Evolutionary conservation across 1,284 basidiomycete genomes (phyloP), one percentile per base, ranked within the genome.

Genomic region (Pholiota adiposa): DNA sequence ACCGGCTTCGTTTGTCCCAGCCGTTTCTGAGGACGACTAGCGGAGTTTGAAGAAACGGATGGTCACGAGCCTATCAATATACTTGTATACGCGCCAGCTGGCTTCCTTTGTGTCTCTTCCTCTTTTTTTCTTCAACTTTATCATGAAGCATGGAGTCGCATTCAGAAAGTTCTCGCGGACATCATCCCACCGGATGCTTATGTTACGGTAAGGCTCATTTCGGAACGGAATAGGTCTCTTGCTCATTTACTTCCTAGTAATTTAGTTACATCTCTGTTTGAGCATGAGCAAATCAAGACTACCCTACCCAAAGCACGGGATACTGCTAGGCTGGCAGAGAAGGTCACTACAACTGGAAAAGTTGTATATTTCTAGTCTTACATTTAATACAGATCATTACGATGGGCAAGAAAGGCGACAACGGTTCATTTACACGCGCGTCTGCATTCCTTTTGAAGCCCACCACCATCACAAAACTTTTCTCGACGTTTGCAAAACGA

Each of bases 231-330:
- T 34, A 23, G 21, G 18, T n/a, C 25, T 25, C 43, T 55, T 34
- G n/a, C 56, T 58, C 41, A 64, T 34, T 51, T 36, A 51, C 29
- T 51, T 48, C 33, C 6, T 70, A 96, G 96, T 66, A 98, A 98
- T 75, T 79, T 99, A 56, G 97, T 99, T 67, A 93, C 95, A 18
- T 96, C 96, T 14, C 84, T 99, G 50, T 85, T 99, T 62, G 88
- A 98, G 72, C 96, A 99, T 77, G 95, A 98, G 73, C 91, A 94
- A 71, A 97, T 99, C 74, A 92, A 92, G 73, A 99, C 97, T 4
- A 99, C 97, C 0, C 79, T 98, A 27, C 92, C 97, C 21, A 99
- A 99, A 76, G 97, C 97, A 1, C 91, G 93, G 73, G 96, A 98
- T 72, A 82, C 96, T 3, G 93, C 94, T 9, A 85, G 94, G 65